phyloP scores from a whole-genome alignment of 805 yeast genomes.

The Barnettozyma pratensis region DNA sequence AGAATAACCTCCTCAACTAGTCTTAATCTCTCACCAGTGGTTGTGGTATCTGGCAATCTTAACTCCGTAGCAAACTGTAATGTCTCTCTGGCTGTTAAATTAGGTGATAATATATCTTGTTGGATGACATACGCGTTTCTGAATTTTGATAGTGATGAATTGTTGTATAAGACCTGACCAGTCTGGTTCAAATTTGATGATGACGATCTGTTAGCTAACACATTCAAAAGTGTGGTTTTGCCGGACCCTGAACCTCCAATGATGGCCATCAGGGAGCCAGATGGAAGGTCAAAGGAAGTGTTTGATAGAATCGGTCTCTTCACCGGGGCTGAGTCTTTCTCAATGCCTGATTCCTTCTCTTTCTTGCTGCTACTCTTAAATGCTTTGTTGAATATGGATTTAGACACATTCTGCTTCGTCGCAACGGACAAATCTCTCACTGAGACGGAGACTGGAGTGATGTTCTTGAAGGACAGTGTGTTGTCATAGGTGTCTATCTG shows the following conservation, averaged over 20 bases:
- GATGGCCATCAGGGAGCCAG: slow-evolving; percentile 71
- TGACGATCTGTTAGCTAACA: slow-evolving; percentile 47
- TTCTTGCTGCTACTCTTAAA: no score
- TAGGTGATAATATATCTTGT: slow-evolving; percentile 68
- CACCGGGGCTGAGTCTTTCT: neutral
- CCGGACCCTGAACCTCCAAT: slow-evolving; percentile 92
- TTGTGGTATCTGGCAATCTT: slow-evolving; percentile 46
- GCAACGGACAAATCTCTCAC: slow-evolving; percentile 8
- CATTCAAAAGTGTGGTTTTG: slow-evolving; percentile 74
- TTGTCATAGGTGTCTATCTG: neutral
- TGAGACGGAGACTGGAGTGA: slow-evolving; percentile 5
- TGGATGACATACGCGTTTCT: slow-evolving; percentile 65
- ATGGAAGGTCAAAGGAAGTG: slow-evolving; percentile 57
- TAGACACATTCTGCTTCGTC: neutral
- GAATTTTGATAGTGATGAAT: slow-evolving; percentile 15
- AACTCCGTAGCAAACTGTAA: slow-evolving; percentile 68
- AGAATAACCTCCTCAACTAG: slow-evolving; percentile 59
- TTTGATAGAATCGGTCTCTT: slow-evolving; percentile 9
- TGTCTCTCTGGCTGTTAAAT: slow-evolving; percentile 70
- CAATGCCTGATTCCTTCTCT: neutral
- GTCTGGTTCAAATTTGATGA: slow-evolving; percentile 34
- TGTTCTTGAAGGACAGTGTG: slow-evolving; percentile 6
- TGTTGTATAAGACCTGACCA: slow-evolving; percentile 37
- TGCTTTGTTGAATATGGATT: neutral
- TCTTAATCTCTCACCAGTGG: slow-evolving; percentile 36